Conservation (phyloP, 345 rosid genomes). For the Iberis pinnata region DNA sequence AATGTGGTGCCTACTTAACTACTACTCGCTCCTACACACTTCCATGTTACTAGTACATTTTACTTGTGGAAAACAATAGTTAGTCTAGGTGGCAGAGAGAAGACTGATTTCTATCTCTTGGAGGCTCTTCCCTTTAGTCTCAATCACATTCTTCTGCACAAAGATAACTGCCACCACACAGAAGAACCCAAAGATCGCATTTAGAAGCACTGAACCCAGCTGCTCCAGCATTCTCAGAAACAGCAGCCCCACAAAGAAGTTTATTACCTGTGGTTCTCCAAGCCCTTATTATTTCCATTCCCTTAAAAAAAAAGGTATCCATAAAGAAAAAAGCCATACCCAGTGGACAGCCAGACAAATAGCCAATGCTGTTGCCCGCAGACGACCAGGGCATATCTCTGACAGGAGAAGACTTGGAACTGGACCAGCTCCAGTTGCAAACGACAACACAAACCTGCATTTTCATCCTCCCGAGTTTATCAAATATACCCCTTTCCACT, state of each 20-base stretch:
- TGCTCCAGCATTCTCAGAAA: constrained; percentile 77
- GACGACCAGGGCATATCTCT: constrained; percentile 77
- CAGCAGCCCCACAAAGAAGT: constrained; percentile 82
- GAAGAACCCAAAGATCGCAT: constrained; percentile 62
- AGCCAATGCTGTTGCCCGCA: constrained; percentile 89
- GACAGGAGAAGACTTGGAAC: constrained; percentile 84
- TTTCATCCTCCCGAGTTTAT: constrained; percentile 7
- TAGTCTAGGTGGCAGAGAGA: constrained; percentile 19
- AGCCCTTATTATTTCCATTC: background rate
- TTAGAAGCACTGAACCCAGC: constrained; percentile 57
- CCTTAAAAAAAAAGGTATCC: background rate
- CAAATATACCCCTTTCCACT: background rate
- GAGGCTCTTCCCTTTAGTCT: constrained; percentile 88
- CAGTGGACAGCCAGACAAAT: constrained; percentile 87
- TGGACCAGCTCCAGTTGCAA: constrained; percentile 87
- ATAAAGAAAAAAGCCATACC: constrained; percentile 41
- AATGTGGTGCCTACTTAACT: constrained; percentile 5
- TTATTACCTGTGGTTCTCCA: constrained; percentile 52
- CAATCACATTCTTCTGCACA: constrained; percentile 67
- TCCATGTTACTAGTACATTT: constrained; percentile 17
- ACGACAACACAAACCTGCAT: constrained; percentile 76
- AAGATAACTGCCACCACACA: constrained; percentile 61
- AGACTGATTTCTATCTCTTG: constrained; percentile 68
- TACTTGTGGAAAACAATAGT: constrained; percentile 4
- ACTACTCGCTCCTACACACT: constrained; percentile 17